phyloP scores from a whole-genome alignment of 176 grass and related monocot species.

The Themeda triandra region DNA sequence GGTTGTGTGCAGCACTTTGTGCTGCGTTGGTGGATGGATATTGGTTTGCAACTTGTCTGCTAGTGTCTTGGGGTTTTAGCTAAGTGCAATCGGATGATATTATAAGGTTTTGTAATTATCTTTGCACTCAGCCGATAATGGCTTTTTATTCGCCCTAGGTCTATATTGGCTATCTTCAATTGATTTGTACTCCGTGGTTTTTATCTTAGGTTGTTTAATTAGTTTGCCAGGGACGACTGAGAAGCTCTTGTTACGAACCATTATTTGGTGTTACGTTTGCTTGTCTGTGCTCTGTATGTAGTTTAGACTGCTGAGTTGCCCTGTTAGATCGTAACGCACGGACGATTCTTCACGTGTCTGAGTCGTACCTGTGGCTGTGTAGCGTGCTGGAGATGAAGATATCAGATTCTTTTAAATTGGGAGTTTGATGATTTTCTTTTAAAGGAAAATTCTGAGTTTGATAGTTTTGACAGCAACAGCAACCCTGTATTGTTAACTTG shows the following conservation, averaged over 20 bases:
- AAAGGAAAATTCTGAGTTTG: no score
- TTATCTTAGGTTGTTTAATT: background rate
- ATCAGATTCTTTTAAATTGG: background rate
- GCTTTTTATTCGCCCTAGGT: background rate
- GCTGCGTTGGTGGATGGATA: constrained; percentile 13
- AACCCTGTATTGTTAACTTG: background rate
- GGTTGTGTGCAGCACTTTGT: background rate
- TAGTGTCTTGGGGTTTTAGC: constrained; percentile 23
- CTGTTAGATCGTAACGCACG: background rate
- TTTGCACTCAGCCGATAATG: constrained; percentile 4
- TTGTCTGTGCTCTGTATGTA: no score
- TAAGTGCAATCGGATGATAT: constrained; percentile 22
- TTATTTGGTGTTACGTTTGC: background rate
- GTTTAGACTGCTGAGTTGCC: no score
- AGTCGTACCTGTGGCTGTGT: no score
- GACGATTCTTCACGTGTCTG: no score
- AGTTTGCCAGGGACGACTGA: background rate
- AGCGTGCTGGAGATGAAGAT: background rate
- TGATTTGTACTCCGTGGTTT: background rate
- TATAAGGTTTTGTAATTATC: constrained; percentile 43
- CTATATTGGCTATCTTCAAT: background rate
- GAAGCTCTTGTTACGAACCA: no score
- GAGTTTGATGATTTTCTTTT: no score
- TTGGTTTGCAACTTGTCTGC: constrained; percentile 2
- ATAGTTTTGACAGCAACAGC: background rate